Conservation (phyloP, 2,329 filamentous ascomycete genomes). For the Diaporthe helianthi region DNA sequence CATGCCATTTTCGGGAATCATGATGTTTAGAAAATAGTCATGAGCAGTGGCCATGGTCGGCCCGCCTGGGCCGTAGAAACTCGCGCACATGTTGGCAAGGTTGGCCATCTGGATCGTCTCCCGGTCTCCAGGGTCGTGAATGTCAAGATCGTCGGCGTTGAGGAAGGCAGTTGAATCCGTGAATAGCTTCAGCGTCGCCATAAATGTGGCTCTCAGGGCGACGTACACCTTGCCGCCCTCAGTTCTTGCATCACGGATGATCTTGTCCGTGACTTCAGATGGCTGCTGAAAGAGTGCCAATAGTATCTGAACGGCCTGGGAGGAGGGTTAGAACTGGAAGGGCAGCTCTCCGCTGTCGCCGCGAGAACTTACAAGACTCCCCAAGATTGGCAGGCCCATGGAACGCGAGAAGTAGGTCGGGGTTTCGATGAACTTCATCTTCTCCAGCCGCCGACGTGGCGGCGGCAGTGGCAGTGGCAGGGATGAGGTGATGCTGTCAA, state of each 20-base stretch:
- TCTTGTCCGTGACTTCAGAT: constrained; percentile 40
- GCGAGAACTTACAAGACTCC: constrained; percentile 41
- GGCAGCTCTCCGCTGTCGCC: background rate
- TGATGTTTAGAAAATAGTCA: constrained; percentile 54
- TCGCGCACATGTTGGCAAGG: constrained; percentile 50
- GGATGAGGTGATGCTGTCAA: constrained; percentile 19
- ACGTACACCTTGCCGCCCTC: constrained; percentile 47
- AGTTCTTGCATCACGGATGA: constrained; percentile 42
- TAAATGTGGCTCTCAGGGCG: constrained; percentile 44
- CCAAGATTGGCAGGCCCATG: constrained; percentile 46
- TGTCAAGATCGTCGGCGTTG: constrained; percentile 47
- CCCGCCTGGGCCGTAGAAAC: constrained; percentile 40
- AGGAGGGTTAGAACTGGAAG: background rate
- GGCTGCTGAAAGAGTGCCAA: constrained; percentile 46
- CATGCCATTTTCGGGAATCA: constrained; percentile 48
- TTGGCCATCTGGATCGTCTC: constrained; percentile 56
- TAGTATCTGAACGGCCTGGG: constrained; percentile 47
- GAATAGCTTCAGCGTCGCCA: constrained; percentile 44
- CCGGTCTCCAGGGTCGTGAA: constrained; percentile 47
- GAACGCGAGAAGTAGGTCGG: constrained; percentile 45
- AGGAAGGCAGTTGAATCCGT: constrained; percentile 43
- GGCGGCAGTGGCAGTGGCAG: constrained; percentile 26
- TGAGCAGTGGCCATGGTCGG: constrained; percentile 52
- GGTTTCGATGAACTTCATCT: constrained; percentile 45
- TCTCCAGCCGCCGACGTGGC: constrained; percentile 39